Evolutionary conservation across 179 eudicot species (phyloP), one percentile per base, ranked within the genome.

Genomic region (Sideroxylon spinosum): DNA sequence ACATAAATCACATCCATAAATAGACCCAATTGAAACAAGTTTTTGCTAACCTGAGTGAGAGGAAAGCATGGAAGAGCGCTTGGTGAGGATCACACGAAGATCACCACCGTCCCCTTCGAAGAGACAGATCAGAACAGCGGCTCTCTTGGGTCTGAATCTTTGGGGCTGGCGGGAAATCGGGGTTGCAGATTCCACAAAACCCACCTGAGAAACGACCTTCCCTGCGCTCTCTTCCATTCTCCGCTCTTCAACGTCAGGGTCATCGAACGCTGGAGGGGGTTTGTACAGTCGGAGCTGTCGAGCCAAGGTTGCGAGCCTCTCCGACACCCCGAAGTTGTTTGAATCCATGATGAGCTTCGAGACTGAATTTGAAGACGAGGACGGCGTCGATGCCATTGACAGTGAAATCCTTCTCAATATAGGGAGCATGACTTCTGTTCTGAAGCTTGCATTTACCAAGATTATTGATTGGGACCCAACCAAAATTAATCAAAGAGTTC

Each of bases 91-190:
- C 11, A 95, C 98, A 59, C 97, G 82, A 28, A 93, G 82, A 65
- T 85, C 87, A 7, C 92, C 92, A 78, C 65, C 13, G 57, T 84
- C 88, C 56, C 83, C 98, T 86, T 95, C 95, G 82, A 87, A 93
- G 9, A 95, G 76, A 81, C 98, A 95, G 32, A 95, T 78, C 70
- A 95, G 88, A 73, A 95, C 97, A 78, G 98, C 97, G 1, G 95
- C 98, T 76, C 88, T 93, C 76, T 89, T 90, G 76, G 93, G 91
- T 70, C 65, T 82, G 65, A 90, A 88, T 76, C 77, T 66, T 53
- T 85, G 75, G 44, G 84, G 60, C 71, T 72, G 84, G 4, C 66
- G 80, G 10, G 75, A 85, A 85, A 86, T 81, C 71, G 89, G 87
- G 73, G 91, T 86, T 0, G 88, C 87, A 44, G 95, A 86, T 80